Conservation (phyloP, 2,329 filamentous ascomycete species). For the Stachybotrys chlorohalonatus region DNA sequence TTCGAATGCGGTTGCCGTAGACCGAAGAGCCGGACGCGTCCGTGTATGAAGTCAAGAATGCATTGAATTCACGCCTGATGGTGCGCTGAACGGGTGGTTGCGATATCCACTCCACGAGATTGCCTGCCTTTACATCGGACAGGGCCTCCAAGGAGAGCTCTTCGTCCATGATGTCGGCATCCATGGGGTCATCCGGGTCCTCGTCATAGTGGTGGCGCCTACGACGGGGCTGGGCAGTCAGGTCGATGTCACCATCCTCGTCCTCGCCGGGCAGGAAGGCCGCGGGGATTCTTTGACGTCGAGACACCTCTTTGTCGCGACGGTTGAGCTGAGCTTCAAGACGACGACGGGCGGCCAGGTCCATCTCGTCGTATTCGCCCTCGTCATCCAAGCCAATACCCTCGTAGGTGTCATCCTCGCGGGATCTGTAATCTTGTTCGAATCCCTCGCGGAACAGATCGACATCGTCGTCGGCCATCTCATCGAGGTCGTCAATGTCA, state of each 20-base stretch:
- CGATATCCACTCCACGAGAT: conserved; percentile 90
- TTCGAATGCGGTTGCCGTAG: conserved; percentile 89
- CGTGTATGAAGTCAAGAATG: conserved; percentile 91
- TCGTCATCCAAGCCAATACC: conserved; percentile 69
- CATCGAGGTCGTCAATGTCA: conserved; percentile 69
- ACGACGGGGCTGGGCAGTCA: conserved; percentile 77
- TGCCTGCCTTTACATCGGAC: conserved; percentile 86
- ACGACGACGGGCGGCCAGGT: conserved; percentile 55
- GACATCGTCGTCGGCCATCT: conserved; percentile 72
- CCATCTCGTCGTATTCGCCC: conserved; percentile 62
- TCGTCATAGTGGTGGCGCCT: conserved; percentile 90
- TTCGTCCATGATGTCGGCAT: conserved; percentile 89
- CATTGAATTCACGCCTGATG: conserved; percentile 94
- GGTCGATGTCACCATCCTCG: conserved; percentile 74
- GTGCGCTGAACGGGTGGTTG: conserved; percentile 84
- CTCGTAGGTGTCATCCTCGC: conserved; percentile 62
- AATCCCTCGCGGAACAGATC: conserved; percentile 69
- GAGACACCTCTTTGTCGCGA: conserved; percentile 62
- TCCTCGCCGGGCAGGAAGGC: conserved; percentile 76
- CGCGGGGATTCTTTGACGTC: conserved; percentile 57
- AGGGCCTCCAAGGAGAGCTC: conserved; percentile 88
- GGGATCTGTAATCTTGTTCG: conserved; percentile 60
- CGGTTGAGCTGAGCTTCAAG: conserved; percentile 67
- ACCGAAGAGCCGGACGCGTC: conserved; percentile 85
- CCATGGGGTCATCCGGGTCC: conserved; percentile 85